Base-by-base conservation (phyloP, 1,284 basidiomycete species). In the Cutaneotrichosporon sp. region DNA sequence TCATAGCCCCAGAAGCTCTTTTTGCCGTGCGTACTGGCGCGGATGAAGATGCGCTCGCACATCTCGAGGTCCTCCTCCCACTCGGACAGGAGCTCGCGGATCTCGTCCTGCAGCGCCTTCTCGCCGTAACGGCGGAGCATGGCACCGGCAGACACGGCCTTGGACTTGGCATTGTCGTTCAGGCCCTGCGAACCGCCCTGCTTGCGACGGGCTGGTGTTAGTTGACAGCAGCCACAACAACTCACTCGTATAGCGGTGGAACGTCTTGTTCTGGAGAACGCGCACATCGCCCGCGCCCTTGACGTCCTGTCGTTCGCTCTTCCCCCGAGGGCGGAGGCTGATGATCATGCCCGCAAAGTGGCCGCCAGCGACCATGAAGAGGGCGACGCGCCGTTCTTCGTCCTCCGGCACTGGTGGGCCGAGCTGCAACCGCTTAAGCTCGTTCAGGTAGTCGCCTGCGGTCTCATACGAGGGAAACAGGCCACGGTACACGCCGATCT, bases 231-330 rank as follows among this genome's bases (percentile, higher is more conserved):
- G 32, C 14, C 22, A 63, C 31, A 7, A 34, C 10, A 53, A 80
- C 83, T 70, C 65, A 96, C 93, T 99, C 0, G 97, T 99, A 79
- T 99, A 99, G 8, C 97, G 88, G 80, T 99, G 97, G 80, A 98
- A 99, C 0, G 97, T 98, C 81, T 99, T 99, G 77, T 97, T 92
- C 65, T 85, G 85, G 50, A 99, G 73, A 3, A 99, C 86, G 73
- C 95, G 89, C 2, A 89, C 86, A 55, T 84, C 83, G 80, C 88
- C 78, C 80, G 86, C 67, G 34, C 80, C 79, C 69, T 81, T 81
- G 4, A 80, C 75, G 13, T 78, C 76, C 53, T 83, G 84, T 70
- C 86, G 88, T 66, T 86, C 85, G 67, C 83, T 86, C 72, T 83
- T 85, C 40, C 76, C 74, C 42, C 84, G 75, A 2, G 83, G 82